These are phyloP conservation scores for Eruca vesicaria DNA, from an alignment of 441 rosid species.

Conservation along the genomic window DNA sequence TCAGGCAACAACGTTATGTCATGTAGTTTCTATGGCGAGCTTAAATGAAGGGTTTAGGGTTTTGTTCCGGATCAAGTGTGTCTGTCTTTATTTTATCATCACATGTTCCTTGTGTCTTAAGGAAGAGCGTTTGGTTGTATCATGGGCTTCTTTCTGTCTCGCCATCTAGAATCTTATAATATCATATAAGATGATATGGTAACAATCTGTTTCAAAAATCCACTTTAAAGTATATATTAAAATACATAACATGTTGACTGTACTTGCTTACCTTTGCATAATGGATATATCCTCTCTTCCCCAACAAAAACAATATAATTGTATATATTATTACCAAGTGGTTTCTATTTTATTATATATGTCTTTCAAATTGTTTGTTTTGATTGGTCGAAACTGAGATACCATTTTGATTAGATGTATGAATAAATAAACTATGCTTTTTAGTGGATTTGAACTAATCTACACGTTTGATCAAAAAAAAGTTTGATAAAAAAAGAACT, in stretches of 20 bases:
- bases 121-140: conserved; percentile 6
- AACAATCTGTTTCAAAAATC: not conserved
- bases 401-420: conserved; percentile 15
- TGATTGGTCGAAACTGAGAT: not conserved
- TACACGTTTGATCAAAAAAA: too few species aligned
- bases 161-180: not conserved
- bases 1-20: not conserved
- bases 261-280: not conserved
- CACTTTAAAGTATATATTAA: not conserved
- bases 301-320: not conserved
- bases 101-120: conserved; percentile 10
- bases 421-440: not conserved
- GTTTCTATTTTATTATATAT: not conserved
- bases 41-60: not conserved
- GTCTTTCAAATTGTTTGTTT: not conserved
- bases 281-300: not conserved
- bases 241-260: not conserved
- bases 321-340: not conserved
- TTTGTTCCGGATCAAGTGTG: not conserved
- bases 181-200: not conserved
- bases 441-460: not conserved
- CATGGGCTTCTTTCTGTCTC: not conserved
- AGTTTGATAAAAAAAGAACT: too few species aligned
- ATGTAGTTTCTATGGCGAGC: not conserved
- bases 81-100: not conserved